Conservation (phyloP, 148 eudicot species). For the Suaeda aralocaspica region DNA sequence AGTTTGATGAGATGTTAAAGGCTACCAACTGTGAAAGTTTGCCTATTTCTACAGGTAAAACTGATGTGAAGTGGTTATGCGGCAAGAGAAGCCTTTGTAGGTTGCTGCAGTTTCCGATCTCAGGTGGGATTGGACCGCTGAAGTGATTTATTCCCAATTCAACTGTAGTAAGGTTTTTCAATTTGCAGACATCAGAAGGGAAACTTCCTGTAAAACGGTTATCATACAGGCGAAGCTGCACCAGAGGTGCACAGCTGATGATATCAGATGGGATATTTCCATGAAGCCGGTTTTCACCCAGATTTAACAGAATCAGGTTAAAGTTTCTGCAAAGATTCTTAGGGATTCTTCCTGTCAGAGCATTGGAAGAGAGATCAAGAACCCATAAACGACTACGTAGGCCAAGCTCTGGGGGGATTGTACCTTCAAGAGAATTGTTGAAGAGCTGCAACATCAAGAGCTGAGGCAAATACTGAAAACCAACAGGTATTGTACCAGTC, state of each 20-base stretch:
- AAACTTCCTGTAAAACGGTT: conserved; percentile 38
- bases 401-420: conserved; percentile 37
- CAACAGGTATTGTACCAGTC: conserved; percentile 35
- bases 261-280: conserved; percentile 38
- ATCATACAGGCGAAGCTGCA: conserved; percentile 27
- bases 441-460: conserved; percentile 35
- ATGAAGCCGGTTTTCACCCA: conserved; percentile 33
- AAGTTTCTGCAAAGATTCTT: conserved; percentile 28
- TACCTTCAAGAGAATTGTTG: conserved; percentile 34
- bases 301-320: conserved; percentile 29
- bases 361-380: conserved; percentile 36
- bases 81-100: conserved; percentile 40
- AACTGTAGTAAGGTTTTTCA: conserved; percentile 37
- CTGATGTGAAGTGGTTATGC: conserved; percentile 33
- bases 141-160: conserved; percentile 37
- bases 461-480: conserved; percentile 32
- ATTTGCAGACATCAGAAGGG: conserved; percentile 33
- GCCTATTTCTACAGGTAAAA: conserved; percentile 35
- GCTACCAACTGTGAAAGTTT: conserved; percentile 27
- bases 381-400: conserved; percentile 29
- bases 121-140: conserved; percentile 36
- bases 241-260: conserved; percentile 26
- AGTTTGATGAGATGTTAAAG: conserved; percentile 37
- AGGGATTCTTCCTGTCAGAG: conserved; percentile 37
- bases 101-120: conserved; percentile 31